Evolutionary conservation across 2,329 filamentous ascomycete genomes (phyloP).

Genomic region (Xylaria sp.): DNA sequence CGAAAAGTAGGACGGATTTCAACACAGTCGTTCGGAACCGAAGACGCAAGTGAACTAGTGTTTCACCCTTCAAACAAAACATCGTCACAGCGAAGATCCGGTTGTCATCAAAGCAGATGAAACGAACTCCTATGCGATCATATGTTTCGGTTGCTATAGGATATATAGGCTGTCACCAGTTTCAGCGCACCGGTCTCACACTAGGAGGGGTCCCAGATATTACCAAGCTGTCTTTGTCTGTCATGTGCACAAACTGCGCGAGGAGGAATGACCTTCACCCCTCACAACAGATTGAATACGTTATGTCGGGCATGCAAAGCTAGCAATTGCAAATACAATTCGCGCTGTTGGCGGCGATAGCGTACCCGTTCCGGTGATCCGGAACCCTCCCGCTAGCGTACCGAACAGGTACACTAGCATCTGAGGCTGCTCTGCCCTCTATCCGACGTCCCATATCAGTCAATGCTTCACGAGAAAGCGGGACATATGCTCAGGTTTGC

Average conservation of each 20-base stretch:
- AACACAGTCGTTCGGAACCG: neutral
- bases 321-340: neutral
- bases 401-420: too few species aligned
- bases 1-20: neutral
- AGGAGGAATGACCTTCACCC: too few species aligned
- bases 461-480: neutral
- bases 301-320: too few species aligned
- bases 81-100: neutral
- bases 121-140: neutral
- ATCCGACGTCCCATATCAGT: neutral
- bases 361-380: neutral
- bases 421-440: neutral
- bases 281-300: neutral
- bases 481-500: neutral
- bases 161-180: too few species aligned
- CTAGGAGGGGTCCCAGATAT: neutral
- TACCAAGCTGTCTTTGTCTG: neutral
- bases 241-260: neutral
- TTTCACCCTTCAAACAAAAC: neutral
- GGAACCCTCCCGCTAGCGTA: too few species aligned
- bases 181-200: neutral
- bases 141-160: neutral
- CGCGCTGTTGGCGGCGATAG: neutral
- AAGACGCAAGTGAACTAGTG: neutral
- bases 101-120: neutral